Base-by-base conservation (phyloP, 2,329 filamentous ascomycete genomes). In the Cryphonectria radicalis region DNA sequence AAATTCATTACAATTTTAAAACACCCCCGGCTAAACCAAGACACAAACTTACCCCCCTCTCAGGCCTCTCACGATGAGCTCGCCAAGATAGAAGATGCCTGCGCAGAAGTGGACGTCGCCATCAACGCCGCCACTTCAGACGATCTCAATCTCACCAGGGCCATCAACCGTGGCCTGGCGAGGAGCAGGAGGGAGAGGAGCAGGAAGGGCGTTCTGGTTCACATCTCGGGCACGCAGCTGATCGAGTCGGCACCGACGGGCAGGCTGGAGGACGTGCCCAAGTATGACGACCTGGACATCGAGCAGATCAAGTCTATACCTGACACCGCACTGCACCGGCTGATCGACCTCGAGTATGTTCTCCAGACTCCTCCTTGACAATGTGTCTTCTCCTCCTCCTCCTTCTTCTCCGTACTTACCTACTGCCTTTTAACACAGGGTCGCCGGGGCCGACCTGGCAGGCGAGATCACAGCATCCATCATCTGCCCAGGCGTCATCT, bases 121-220 rank as follows among this genome's bases (percentile, higher is more conserved):
- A 70, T 70, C 28, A 70, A 63, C 42, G 64, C 64, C 13, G 57
- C 64, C 28, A 57, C 64, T 11, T 70, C 64, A 17, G 64, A 70
- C 5, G 57, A 42, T 13, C 57, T 67, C n/a, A 22, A 63, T 13
- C 57, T 70, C 63, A 63, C 63, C 22, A 63, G 67, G 32, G 63
- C 43, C 22, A 63, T 67, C 32, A 68, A 68, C 43, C 57, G 57
- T 7, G 67, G 67, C 10, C 67, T 63, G 28, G 67, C 32, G n/a
- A 63, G 40, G 67, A 59, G 57, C 1, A 63, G 32, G 28, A 22
- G 57, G 28, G 3, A 10, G 8, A 5, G 13, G 19, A 22, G 42
- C 3, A 63, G 13, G 43, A 19, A 28, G 32, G 67, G 67, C 43
- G 59, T 63, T 5, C 22, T 68, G 28, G 57, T 68, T 17, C 59